Evolutionary conservation across 805 yeast genomes (phyloP).

Genomic region (Kluyveromyces siamensis): DNA sequence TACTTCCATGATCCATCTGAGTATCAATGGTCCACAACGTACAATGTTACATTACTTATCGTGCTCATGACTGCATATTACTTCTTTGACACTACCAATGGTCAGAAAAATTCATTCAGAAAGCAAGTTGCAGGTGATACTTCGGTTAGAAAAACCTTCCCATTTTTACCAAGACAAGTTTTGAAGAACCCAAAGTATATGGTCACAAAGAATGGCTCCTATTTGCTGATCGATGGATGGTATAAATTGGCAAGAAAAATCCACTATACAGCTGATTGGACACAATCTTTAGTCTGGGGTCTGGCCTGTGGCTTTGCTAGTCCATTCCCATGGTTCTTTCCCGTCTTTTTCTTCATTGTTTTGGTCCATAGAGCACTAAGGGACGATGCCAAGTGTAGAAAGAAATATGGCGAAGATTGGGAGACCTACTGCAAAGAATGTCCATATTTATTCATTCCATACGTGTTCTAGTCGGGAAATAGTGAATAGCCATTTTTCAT

Average conservation of each 20-base stretch:
- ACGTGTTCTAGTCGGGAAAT: conserved; percentile 42
- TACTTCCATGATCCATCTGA: conserved; percentile 77
- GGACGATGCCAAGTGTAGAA: conserved; percentile 75
- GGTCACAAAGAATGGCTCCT: conserved; percentile 75
- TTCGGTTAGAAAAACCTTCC: conserved; percentile 76
- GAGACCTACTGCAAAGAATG: conserved; percentile 73
- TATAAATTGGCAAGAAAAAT: conserved; percentile 85
- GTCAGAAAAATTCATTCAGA: conserved; percentile 91
- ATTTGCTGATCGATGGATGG: conserved; percentile 90
- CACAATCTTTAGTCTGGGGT: conserved; percentile 87
- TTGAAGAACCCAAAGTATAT: conserved; percentile 79
- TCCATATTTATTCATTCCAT: conserved; percentile 89
- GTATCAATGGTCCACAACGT: conserved; percentile 61
- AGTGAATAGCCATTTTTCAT: neutral
- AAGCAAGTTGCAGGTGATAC: conserved; percentile 74
- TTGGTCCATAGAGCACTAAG: conserved; percentile 82
- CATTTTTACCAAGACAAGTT: conserved; percentile 79
- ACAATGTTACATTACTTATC: conserved; percentile 48
- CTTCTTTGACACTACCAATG: conserved; percentile 91
- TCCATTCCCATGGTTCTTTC: conserved; percentile 94
- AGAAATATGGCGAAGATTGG: conserved; percentile 94
- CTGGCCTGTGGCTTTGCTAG: conserved; percentile 80
- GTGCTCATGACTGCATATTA: conserved; percentile 66
- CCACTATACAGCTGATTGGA: conserved; percentile 91
- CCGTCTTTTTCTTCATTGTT: conserved; percentile 79